Evolutionary conservation across 2,329 filamentous ascomycete species (phyloP).

Genomic region (Pseudogymnoascus sp.): DNA sequence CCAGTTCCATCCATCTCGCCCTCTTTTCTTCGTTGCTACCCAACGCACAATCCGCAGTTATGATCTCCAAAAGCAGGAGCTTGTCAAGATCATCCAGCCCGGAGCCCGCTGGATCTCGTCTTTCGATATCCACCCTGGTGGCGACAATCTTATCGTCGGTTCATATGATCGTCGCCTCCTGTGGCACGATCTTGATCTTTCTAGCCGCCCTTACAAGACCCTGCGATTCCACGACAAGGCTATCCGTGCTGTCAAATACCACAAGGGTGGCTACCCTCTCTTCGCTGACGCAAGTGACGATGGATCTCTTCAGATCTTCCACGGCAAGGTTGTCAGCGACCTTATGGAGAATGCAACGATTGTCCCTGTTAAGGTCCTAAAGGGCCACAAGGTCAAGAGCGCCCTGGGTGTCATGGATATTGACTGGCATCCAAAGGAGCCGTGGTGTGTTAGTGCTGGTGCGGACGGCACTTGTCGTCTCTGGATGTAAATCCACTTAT

Average conservation of each 20-base stretch:
- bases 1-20: conserved; percentile 88
- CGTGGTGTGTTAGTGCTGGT: conserved; percentile 90
- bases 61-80: conserved; percentile 82
- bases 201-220: conserved; percentile 86
- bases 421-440: conserved; percentile 91
- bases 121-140: conserved; percentile 86
- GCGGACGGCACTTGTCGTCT: conserved; percentile 88
- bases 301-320: conserved; percentile 90
- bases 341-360: conserved; percentile 95
- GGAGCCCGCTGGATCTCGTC: conserved; percentile 92
- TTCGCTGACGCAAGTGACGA: conserved; percentile 96
- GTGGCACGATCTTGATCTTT: conserved; percentile 96
- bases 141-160: conserved; percentile 88
- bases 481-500: conserved; percentile 54
- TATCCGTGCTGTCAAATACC: conserved; percentile 82
- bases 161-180: conserved; percentile 90
- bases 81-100: conserved; percentile 88
- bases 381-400: conserved; percentile 78
- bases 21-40: conserved; percentile 92
- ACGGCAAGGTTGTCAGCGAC: conserved; percentile 90
- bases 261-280: conserved; percentile 69
- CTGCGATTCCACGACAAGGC: conserved; percentile 91
- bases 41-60: conserved; percentile 90
- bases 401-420: conserved; percentile 87
- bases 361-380: conserved; percentile 89